Conservation (phyloP, 441 rosid genomes). For the Francoa sonchifolia region DNA sequence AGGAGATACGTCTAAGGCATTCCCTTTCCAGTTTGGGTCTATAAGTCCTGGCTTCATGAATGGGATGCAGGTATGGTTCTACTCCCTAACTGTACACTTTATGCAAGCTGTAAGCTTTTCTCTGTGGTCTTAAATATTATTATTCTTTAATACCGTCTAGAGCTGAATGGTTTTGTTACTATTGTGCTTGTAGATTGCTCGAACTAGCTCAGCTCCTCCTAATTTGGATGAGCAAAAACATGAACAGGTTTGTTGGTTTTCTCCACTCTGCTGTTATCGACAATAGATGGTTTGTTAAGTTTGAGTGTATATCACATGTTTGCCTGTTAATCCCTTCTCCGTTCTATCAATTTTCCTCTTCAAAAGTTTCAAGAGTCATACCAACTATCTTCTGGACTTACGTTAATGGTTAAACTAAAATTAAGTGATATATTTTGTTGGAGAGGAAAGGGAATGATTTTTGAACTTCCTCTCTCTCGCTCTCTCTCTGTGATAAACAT, state of each 20-base stretch:
- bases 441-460: too few species aligned
- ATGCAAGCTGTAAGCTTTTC: not conserved
- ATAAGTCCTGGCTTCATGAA: constrained; percentile 68
- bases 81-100: constrained; percentile 1
- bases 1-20: constrained; percentile 53
- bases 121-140: not conserved
- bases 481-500: too few species aligned
- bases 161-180: constrained; percentile 13
- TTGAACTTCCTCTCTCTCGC: too few species aligned
- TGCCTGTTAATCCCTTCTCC: too few species aligned
- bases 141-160: constrained; percentile 1
- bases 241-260: constrained; percentile 42
- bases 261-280: not conserved
- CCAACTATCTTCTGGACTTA: too few species aligned
- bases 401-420: too few species aligned
- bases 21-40: constrained; percentile 81
- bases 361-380: too few species aligned
- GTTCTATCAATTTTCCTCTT: too few species aligned
- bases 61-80: constrained; percentile 46
- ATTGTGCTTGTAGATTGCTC: constrained; percentile 52
- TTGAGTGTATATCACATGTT: too few species aligned
- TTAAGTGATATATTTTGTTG: too few species aligned
- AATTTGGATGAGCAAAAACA: constrained; percentile 96
- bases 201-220: constrained; percentile 97
- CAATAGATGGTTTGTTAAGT: too few species aligned